Evolutionary conservation across 192 early-diverging fungal species (phyloP), one percentile per base, ranked within the genome.

Genomic region (Backusella tarrabulga): DNA sequence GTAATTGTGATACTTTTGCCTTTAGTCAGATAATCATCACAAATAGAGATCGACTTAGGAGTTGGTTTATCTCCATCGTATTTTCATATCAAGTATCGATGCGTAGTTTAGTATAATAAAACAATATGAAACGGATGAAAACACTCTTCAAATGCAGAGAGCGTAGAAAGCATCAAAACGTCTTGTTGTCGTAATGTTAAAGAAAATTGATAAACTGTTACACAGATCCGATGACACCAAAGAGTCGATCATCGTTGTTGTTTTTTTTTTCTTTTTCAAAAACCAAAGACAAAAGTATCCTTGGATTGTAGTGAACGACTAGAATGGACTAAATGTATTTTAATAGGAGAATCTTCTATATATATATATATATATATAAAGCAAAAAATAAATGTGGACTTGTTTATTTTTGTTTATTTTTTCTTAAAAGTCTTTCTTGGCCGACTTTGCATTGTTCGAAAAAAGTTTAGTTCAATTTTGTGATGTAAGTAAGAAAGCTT

Each of bases 31-130:
- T 26, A 21, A 60, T 60, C 54, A 60, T 12, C 26, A 60, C 54
- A 60, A 60, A 60, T 60, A 60, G 21, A 60, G 54, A 60, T 60
- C 54, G 54, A 60, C 54, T 60, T 60, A 60, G 54, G 54, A 26
- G 54, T 11, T 60, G 9, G 17, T 19, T 56, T 56, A 21, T 21
- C 21, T 23, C 9, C 2, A 60, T 44, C 54, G 54, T 8, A 23
- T 60, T 19, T 50, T 50, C 19, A 50, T 50, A 19, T 50, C 46
- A 50, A 50, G 19, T 44, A 50, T 19, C 1, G 46, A n/a, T 50
- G 6, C 0, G 15, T n/a, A 50, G 46, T 17, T 50, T n/a, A 50
- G 17, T 19, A 50, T 50, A 50, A 44, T 44, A 44, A 44, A 14
- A 44, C 42, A 17, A 44, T 15, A 44, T 44, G 42, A 44, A 44